Conservation (phyloP, 1,284 basidiomycete species). For the Neolentinus lepideus region DNA sequence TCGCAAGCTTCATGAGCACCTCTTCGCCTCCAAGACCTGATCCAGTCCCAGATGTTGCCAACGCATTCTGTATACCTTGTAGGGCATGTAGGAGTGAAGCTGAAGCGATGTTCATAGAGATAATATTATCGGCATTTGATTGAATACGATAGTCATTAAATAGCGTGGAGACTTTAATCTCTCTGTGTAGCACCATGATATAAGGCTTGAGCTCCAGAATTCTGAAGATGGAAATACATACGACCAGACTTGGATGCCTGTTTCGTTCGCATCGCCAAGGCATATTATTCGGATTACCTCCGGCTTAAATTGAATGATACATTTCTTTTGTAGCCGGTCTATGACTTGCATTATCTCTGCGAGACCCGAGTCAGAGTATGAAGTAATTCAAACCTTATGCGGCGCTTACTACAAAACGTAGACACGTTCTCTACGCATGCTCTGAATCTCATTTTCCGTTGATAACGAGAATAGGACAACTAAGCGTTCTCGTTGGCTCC, state of each 20-base stretch:
- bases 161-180: constrained; percentile 62
- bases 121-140: constrained; percentile 80
- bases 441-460: neutral
- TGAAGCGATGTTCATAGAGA: constrained; percentile 64
- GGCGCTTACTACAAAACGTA: neutral
- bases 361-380: neutral
- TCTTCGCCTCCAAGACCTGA: constrained; percentile 47
- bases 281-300: constrained; percentile 80
- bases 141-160: constrained; percentile 84
- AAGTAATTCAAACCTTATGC: neutral
- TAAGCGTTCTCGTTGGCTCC: too few relatives aligned
- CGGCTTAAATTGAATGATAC: constrained; percentile 75
- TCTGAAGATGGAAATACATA: constrained; percentile 47
- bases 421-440: neutral
- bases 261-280: constrained; percentile 71
- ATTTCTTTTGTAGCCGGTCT: constrained; percentile 80
- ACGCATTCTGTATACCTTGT: constrained; percentile 30
- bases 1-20: constrained; percentile 76
- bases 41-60: constrained; percentile 25
- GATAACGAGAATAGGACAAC: neutral
- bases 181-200: constrained; percentile 25
- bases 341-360: constrained; percentile 69
- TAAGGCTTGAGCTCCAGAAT: neutral
- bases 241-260: constrained; percentile 92
- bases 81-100: constrained; percentile 76